Percentiles rank a stretch among this genome's conserved stretches.
These are phyloP conservation scores for Novakomyces olei DNA, from an alignment of 805 yeast genomes.

Conservation along the genomic window DNA sequence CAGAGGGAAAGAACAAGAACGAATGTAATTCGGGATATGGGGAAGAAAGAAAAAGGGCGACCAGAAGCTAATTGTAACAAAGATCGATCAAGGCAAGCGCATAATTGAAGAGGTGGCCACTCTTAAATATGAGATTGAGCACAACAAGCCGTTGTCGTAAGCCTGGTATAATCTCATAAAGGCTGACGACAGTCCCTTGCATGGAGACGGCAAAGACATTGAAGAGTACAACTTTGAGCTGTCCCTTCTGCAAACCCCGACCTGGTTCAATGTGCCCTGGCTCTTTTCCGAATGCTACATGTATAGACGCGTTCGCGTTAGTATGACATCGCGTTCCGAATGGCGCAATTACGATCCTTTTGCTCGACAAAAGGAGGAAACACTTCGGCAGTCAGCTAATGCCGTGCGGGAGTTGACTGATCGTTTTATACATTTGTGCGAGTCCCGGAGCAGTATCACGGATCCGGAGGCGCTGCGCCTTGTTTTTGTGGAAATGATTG, in stretches of 20 bases:
- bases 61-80: too few relatives aligned
- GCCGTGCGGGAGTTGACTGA: conserved; percentile 70
- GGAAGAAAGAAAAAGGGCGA: too few relatives aligned
- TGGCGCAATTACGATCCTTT: conserved; percentile 56
- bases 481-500: conserved; percentile 61
- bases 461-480: conserved; percentile 11
- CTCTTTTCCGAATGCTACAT: conserved; percentile 63
- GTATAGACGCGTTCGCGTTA: conserved; percentile 29
- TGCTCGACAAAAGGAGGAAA: conserved; percentile 39
- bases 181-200: too few relatives aligned
- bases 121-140: conserved; percentile 2
- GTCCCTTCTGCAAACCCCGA: conserved; percentile 17
- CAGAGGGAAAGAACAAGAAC: too few relatives aligned
- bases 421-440: conserved; percentile 27
- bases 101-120: not conserved
- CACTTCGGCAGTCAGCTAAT: conserved; percentile 48
- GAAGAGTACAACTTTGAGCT: conserved; percentile 38
- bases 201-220: conserved; percentile 10
- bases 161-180: too few relatives aligned
- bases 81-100: conserved; percentile 1
- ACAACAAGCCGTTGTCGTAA: conserved; percentile 1
- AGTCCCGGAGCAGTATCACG: conserved; percentile 10
- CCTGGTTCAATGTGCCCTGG: conserved; percentile 87
- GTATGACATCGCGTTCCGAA: conserved; percentile 14
- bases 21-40: too few relatives aligned